Percentiles rank a stretch among this genome's conserved stretches.
These are phyloP conservation scores for Sporothrix luriei DNA, from an alignment of 2,329 filamentous ascomycete species.

Conservation along the genomic window DNA sequence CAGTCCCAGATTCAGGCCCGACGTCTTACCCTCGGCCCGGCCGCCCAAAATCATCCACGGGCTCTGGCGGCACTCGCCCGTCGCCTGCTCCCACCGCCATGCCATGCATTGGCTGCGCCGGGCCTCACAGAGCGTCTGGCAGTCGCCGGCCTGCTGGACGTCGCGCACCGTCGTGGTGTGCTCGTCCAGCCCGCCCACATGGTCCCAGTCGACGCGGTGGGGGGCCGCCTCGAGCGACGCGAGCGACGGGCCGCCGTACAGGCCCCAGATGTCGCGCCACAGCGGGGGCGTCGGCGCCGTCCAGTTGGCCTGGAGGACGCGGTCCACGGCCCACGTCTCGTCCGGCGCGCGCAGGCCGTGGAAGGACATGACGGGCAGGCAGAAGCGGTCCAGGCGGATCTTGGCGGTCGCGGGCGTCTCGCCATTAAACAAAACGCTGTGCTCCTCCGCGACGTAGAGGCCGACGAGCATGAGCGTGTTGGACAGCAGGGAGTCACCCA, in stretches of 20 bases:
- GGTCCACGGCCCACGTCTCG: neutral
- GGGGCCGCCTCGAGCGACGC: neutral
- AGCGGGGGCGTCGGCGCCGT: neutral
- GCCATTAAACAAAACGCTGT: neutral
- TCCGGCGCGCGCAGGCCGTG: neutral
- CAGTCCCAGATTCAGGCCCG: neutral
- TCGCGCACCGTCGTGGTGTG: neutral
- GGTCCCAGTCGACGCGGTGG: slow-evolving; percentile 9
- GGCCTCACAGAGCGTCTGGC: neutral
- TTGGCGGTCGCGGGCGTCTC: slow-evolving; percentile 4
- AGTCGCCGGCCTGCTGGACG: neutral
- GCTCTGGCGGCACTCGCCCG: slow-evolving; percentile 8
- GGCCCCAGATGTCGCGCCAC: slow-evolving; percentile 10
- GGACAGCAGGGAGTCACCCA: slow-evolving; percentile 15
- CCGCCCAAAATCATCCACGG: slow-evolving; percentile 24
- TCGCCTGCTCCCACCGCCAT: neutral
- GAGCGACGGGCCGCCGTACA: slow-evolving; percentile 20
- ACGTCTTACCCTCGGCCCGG: neutral
- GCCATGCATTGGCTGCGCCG: neutral
- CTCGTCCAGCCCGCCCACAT: slow-evolving; percentile 16
- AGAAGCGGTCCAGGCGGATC: slow-evolving; percentile 12
- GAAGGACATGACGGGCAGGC: slow-evolving; percentile 4
- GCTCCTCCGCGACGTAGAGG: neutral
- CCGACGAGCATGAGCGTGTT: slow-evolving; percentile 5
- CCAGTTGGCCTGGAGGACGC: neutral